Percentiles rank a stretch among this genome's conserved stretches.
Conservation (phyloP, 2,329 filamentous ascomycete genomes). For the Trichoderma atrobrunneum region DNA sequence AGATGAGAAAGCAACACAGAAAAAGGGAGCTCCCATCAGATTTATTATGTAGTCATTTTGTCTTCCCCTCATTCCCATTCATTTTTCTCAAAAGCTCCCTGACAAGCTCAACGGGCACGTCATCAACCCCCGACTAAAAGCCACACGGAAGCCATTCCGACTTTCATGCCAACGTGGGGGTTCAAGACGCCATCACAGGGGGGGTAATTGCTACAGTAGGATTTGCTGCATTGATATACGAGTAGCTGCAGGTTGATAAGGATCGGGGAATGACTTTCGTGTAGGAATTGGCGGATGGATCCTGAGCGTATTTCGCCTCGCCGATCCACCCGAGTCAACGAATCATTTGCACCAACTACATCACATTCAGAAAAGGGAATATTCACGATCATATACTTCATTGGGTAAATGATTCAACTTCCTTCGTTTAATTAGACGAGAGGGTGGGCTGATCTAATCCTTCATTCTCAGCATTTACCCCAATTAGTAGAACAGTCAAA, state of each 20-base stretch:
- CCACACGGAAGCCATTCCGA: not conserved
- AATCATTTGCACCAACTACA: not conserved
- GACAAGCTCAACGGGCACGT: not conserved
- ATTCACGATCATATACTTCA: not conserved
- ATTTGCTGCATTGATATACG: not conserved
- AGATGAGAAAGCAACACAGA: not conserved
- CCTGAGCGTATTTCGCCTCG: not conserved
- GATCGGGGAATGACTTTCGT: not conserved
- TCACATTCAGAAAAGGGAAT: not conserved
- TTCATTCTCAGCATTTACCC: not conserved
- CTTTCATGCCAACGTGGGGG: not conserved
- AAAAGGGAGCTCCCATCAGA: not conserved
- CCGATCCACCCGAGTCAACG: not conserved
- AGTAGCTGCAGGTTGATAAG: not conserved
- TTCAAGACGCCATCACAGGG: not conserved
- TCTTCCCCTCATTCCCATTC: not conserved
- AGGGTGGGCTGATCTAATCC: not conserved
- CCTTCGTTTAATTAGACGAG: not conserved
- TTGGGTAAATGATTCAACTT: not conserved
- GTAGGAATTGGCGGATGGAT: not conserved
- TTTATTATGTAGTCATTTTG: not conserved
- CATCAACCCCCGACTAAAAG: not conserved
- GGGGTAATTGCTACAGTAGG: not conserved
- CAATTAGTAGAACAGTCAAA: not conserved
- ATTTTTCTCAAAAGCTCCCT: not conserved